Evolutionary conservation across 768 basidiomycete genomes (phyloP).

Genomic region (Piloderma croceum): DNA sequence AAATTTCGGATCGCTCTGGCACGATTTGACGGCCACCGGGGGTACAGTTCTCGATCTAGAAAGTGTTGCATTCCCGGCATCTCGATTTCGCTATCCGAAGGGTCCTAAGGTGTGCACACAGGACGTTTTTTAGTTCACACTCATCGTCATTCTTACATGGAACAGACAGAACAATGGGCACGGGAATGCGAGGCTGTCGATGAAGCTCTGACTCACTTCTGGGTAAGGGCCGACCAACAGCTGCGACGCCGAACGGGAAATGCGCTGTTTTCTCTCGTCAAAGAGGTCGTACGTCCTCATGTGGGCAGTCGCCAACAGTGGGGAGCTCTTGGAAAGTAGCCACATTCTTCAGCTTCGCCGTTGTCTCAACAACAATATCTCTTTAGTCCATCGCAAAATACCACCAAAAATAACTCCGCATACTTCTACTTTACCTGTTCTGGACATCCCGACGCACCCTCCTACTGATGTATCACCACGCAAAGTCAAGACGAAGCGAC

Average conservation of each 20-base stretch:
- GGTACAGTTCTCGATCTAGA: background rate
- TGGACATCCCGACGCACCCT: background rate
- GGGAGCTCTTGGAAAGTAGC: background rate
- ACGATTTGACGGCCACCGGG: background rate
- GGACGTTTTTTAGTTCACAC: no score
- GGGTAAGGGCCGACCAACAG: background rate
- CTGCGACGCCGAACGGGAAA: background rate
- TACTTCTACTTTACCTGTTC: background rate
- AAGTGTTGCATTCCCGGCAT: background rate
- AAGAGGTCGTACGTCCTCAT: background rate
- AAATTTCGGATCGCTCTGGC: background rate
- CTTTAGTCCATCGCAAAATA: background rate
- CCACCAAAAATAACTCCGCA: background rate
- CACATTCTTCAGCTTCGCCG: background rate
- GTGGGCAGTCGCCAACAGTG: background rate
- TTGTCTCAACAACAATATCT: background rate
- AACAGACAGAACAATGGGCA: slow-evolving; percentile 1
- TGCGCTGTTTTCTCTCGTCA: background rate
- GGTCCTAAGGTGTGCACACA: slow-evolving; percentile 2
- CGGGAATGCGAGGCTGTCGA: slow-evolving; percentile 2
- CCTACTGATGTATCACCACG: background rate
- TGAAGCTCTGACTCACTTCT: background rate
- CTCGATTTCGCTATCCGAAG: background rate
- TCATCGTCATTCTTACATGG: background rate
- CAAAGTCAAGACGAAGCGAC: slow-evolving; percentile 1